Percentiles rank a stretch among this genome's conserved stretches.
Conservation (phyloP, 805 yeast genomes). For the Monosporozyma aquatica region DNA sequence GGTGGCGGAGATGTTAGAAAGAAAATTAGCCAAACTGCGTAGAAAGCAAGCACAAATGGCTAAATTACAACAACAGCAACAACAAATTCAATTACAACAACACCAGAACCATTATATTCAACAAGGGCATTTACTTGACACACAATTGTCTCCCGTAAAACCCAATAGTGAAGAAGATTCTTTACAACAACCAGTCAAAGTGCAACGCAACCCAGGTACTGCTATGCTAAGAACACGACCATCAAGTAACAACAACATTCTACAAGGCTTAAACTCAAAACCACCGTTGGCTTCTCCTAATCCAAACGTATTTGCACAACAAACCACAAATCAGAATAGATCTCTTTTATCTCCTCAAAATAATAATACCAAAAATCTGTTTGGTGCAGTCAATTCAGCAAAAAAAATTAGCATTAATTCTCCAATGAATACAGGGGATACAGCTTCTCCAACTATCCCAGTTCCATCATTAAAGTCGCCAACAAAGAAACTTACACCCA, state of each 20-base stretch:
- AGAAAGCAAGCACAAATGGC: constrained; percentile 13
- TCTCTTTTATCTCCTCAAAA: not conserved
- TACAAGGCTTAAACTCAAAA: not conserved
- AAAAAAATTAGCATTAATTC: not conserved
- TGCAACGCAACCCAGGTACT: not conserved
- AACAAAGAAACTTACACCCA: not conserved
- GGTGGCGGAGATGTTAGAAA: constrained; percentile 72
- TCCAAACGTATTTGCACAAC: not conserved
- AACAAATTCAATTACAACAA: not conserved
- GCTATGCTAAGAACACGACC: not conserved
- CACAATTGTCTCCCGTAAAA: too few species aligned
- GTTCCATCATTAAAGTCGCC: constrained; percentile 6
- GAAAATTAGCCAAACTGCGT: constrained; percentile 49
- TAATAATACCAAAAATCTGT: not conserved
- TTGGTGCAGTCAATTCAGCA: too few species aligned
- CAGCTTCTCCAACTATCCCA: not conserved
- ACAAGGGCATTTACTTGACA: too few species aligned
- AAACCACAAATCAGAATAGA: too few species aligned
- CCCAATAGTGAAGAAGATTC: not conserved
- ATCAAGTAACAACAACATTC: not conserved
- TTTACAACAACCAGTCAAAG: constrained; percentile 4
- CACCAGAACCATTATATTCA: too few species aligned
- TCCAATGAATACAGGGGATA: not conserved
- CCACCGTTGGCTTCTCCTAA: not conserved
- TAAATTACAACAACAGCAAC: constrained; percentile 16